Evolutionary conservation across 371 early-diverging fungal species (phyloP), one percentile per base, ranked within the genome.

Genomic region (Thermomucor indicae-seudaticae): DNA sequence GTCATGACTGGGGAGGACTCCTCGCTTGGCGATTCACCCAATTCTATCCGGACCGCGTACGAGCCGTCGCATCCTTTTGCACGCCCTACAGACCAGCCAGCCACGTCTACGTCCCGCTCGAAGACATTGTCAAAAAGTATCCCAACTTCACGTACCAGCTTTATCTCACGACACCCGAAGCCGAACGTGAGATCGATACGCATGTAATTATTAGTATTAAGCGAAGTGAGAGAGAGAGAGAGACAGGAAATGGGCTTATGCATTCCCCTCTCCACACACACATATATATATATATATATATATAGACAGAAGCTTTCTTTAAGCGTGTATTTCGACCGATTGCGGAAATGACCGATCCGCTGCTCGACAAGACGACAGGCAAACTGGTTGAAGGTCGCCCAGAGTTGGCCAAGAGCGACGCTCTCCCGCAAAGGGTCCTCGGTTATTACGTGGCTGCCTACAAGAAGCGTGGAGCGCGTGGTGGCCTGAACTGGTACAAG

Each of bases 1-100:
- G 87, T 23, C 90, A 89, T 57, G 90, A 89, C 60, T 89, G 88
- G 83, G 90, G 90, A 47, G 90, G 86, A 55, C 47, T 67, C 25
- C 43, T 78, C 11, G 85, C 67, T 27, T 90, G 88, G 88, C 66
- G 88, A 10, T 78, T 86, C 49, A 73, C 77, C 10, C 71, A 83
- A 46, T 82, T 78, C 60, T 71, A 80, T 49, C 87, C 91, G 10
- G 67, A 83, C 1, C 75, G 84, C 14, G 78, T 87, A 12, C 51
- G 45, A 4, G 84, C 83, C 16, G 70, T 88, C 35, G 80, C 73
- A 20, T 68, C 79, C 40, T 70, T 85, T 47, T 86, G 86, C 55
- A 84, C 85, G 1, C 83, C 91, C 2, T 86, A 75, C 64, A 35
- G 34, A 3, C 69, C 80, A 11, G 77, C 87, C 22, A 22, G 39